Evolutionary conservation across 305 asterid species (phyloP), one percentile per base, ranked within the genome.

Genomic region (Plantago coronopus): DNA sequence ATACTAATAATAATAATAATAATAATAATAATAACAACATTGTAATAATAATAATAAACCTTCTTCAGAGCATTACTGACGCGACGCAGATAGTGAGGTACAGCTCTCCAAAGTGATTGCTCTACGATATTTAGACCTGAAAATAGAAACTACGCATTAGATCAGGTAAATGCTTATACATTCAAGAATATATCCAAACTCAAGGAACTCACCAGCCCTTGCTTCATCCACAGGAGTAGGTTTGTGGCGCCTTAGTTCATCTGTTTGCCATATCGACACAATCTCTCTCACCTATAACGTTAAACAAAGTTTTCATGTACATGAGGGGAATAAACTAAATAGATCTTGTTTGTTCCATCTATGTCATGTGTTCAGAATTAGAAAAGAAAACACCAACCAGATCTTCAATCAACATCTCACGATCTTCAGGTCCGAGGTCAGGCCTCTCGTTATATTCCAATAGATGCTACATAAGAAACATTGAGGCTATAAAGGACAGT

Each of bases 161-260:
- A 49, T 38, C 42, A 17, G 34, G 43, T 47, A 50, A 74, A 69
- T 62, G 19, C 29, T 63, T 15, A 71, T 17, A 42, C 27, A 60
- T 44, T 48, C 21, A 44, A 49, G 31, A 49, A 46, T 51, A 64
- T 57, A 21, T 59, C 27, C 18, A 62, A 54, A 34, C 51, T 51
- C 27, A 18, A 19, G 27, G 34, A 68, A 29, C 53, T 67, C 75
- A 89, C 99, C 99, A 40, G 99, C 99, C 74, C 96, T 82, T 54
- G 99, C 99, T 82, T 93, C 99, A 76, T 93, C 99, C 58, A 93
- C 97, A 43, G 99, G 96, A 65, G 99, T 93, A 66, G 99, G 99
- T 67, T 79, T 87, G 76, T 93, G 99, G 63, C 99, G 89, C 76
- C 99, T 85, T 46, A 93, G 89, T 79, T 93, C 99, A 78, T 93